Evolutionary conservation across 1,139 yeast species (phyloP).

Genomic region (Candida sp.): DNA sequence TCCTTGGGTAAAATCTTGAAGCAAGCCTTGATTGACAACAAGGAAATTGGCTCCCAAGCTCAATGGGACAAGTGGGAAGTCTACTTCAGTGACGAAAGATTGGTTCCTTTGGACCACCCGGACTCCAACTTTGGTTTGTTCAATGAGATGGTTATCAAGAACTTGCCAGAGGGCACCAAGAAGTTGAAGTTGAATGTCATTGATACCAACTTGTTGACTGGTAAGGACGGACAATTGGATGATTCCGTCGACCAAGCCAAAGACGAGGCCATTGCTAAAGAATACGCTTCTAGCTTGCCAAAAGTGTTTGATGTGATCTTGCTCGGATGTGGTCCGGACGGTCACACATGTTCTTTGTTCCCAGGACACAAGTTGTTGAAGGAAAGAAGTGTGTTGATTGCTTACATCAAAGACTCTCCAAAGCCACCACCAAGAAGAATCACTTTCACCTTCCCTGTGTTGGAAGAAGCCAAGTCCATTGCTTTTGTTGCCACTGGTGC

Average conservation of each 20-base stretch:
- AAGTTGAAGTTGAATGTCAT: constrained; percentile 55
- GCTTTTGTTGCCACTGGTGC: constrained; percentile 93
- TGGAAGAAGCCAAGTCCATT: constrained; percentile 57
- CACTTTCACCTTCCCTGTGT: constrained; percentile 70
- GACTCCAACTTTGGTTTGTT: constrained; percentile 75
- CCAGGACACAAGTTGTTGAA: constrained; percentile 57
- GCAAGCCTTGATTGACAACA: constrained; percentile 67
- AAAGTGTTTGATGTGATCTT: constrained; percentile 58
- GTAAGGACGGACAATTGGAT: constrained; percentile 46
- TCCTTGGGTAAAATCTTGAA: constrained; percentile 81
- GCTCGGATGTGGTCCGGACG: constrained; percentile 83
- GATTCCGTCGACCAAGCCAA: constrained; percentile 35
- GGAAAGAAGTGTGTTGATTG: constrained; percentile 42
- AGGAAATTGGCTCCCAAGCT: constrained; percentile 46
- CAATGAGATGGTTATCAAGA: constrained; percentile 56
- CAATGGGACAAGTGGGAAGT: constrained; percentile 74
- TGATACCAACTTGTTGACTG: constrained; percentile 50
- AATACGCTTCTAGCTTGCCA: constrained; percentile 45
- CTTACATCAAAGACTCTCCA: constrained; percentile 63
- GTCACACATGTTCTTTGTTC: constrained; percentile 80
- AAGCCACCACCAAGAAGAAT: constrained; percentile 82
- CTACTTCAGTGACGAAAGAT: constrained; percentile 73
- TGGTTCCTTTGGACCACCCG: constrained; percentile 67
- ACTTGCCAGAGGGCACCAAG: constrained; percentile 30
- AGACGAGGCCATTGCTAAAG: constrained; percentile 53